Evolutionary conservation across 768 basidiomycete species (phyloP).

Genomic region (Lactarius akahatsu): DNA sequence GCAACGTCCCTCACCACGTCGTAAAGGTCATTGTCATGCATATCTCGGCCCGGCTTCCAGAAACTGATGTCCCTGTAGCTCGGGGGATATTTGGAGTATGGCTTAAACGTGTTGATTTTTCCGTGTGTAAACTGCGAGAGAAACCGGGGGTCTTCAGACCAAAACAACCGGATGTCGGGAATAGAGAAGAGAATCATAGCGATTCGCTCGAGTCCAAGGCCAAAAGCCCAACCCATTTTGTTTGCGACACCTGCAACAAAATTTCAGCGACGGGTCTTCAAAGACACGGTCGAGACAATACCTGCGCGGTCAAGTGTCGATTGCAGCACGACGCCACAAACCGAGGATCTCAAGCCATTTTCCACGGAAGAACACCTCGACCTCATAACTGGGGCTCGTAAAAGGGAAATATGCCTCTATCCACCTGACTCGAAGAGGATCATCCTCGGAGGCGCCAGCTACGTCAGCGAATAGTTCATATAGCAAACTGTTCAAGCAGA

Average conservation of each 20-base stretch:
- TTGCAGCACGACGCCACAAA: constrained; percentile 87
- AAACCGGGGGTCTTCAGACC: constrained; percentile 89
- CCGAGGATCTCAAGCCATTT: constrained; percentile 98
- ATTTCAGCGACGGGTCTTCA: background rate
- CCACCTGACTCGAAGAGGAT: constrained; percentile 90
- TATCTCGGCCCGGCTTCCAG: constrained; percentile 62
- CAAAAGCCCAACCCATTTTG: constrained; percentile 97
- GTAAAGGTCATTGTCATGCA: constrained; percentile 97
- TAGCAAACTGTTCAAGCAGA: constrained; percentile 84
- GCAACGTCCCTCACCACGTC: constrained; percentile 91
- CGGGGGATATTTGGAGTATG: constrained; percentile 90
- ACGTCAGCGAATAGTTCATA: constrained; percentile 73
- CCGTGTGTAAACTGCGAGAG: constrained; percentile 79
- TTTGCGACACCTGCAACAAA: constrained; percentile 58
- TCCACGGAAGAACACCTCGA: constrained; percentile 94
- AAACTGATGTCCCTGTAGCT: constrained; percentile 96
- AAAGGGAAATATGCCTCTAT: constrained; percentile 98
- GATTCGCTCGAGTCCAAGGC: constrained; percentile 93
- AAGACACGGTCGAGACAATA: constrained; percentile 41
- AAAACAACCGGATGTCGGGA: constrained; percentile 97
- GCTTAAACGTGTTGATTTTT: constrained; percentile 76
- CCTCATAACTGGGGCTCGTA: constrained; percentile 96
- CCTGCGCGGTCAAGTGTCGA: constrained; percentile 85
- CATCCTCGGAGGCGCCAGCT: constrained; percentile 48
- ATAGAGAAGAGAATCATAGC: constrained; percentile 97